Base-by-base conservation (phyloP, 2,329 filamentous ascomycete genomes). In the Chaetothyriales sp. region DNA sequence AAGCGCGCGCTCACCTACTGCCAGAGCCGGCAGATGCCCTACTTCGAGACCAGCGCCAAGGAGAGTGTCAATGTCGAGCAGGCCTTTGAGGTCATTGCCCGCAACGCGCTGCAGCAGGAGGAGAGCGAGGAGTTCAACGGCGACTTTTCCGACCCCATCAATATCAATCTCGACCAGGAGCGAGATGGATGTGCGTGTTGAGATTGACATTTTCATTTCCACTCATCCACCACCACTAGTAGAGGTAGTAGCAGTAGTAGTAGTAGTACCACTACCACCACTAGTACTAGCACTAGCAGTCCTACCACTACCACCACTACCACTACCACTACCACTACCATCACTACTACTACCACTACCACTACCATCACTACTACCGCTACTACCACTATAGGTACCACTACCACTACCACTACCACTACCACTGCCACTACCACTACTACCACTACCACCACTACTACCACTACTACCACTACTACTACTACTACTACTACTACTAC, bases 31-130 rank as follows among this genome's bases (percentile, higher is more conserved):
- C 88, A 88, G 54, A 95, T 98, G 59, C 92, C 92, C 18, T 98
- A 98, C 71, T 98, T 98, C 65, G 92, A 98, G 80, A 98, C 92
- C 18, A 95, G 89, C 70, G 92, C 92, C 55, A 98, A 98, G 75
- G 92, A 98, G 70, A 92, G 90, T 55, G 85, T 95, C 71, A 98
- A 98, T 66, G 92, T 98, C 44, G 92, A 98, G 71, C 89, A 86
- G 66, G 83, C 83, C 46, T 87, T 87, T 61, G 82, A 86, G 69
- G 92, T 95, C 47, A 98, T 98, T 68, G 92, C 92, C 60, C 83
- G 89, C 65, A 95, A 95, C 66, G 92, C 92, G 18, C 78, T 98
- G 45, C 86, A 87, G 18, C 92, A 98, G 71, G 92, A 98, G 73
- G 92, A 97, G 71, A 90, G 89, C 1, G 90, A 95, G 67, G 92